Percentiles rank a stretch among this genome's conserved stretches.
These are phyloP conservation scores for Yueomyces sinensis DNA, from an alignment of 805 yeast genomes.

Conservation along the genomic window DNA sequence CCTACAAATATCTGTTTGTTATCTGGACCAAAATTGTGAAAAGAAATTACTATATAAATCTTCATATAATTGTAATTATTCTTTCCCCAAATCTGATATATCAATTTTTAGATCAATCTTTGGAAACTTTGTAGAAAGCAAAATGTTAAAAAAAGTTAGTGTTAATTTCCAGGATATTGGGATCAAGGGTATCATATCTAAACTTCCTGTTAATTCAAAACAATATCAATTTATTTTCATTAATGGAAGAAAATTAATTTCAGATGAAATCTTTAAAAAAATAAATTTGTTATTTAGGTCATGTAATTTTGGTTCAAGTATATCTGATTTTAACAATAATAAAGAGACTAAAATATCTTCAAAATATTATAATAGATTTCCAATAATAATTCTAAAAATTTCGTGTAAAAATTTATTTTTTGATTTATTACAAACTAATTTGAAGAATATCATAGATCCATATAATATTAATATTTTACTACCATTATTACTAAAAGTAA, in stretches of 20 bases:
- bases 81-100: too few species aligned
- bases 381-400: slow-evolving; percentile 28
- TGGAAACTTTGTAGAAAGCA: slow-evolving; percentile 9
- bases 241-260: slow-evolving; percentile 27
- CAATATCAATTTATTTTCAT: slow-evolving; percentile 33
- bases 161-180: slow-evolving; percentile 12
- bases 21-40: not conserved
- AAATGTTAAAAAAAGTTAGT: slow-evolving; percentile 10
- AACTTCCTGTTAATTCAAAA: slow-evolving; percentile 23
- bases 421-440: slow-evolving; percentile 31
- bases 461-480: slow-evolving; percentile 16
- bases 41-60: not conserved
- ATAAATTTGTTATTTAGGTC: slow-evolving; percentile 13
- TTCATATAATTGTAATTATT: not conserved
- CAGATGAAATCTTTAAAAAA: slow-evolving; percentile 7
- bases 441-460: slow-evolving; percentile 21
- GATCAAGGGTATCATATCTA: slow-evolving; percentile 30
- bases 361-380: slow-evolving; percentile 25
- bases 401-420: slow-evolving; percentile 18
- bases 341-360: slow-evolving; percentile 16
- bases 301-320: slow-evolving; percentile 9
- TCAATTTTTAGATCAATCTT: slow-evolving; percentile 3
- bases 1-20: slow-evolving; percentile 2
- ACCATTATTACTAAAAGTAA: slow-evolving; percentile 22
- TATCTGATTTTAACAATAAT: not conserved